A percentile compares a stretch with the other conserved stretches of the same genome.
Conservation (phyloP, 2,329 filamentous ascomycete genomes). For the Diaporthe sp. region DNA sequence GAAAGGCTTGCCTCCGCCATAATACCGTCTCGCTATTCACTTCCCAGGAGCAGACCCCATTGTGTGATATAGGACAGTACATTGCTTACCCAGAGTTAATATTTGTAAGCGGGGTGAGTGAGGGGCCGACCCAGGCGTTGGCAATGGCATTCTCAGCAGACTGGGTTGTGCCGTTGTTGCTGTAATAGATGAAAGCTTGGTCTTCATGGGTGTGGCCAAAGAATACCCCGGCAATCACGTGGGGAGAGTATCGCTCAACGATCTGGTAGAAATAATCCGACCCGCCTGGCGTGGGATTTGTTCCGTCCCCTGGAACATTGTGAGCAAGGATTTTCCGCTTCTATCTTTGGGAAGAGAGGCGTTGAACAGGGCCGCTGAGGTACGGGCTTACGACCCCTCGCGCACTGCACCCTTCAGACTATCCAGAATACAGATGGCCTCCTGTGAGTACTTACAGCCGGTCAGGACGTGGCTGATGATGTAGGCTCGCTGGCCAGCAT, state of each 20-base stretch:
- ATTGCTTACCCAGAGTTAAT: slow-evolving; percentile 52
- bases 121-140: slow-evolving; percentile 58
- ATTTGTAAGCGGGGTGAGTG: slow-evolving; percentile 63
- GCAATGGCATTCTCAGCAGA: slow-evolving; percentile 53
- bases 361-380: too few relatives aligned
- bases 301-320: slow-evolving; percentile 55
- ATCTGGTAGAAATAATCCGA: slow-evolving; percentile 58
- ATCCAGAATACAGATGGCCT: too few relatives aligned
- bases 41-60: neutral
- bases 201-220: slow-evolving; percentile 60
- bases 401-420: neutral
- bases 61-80: neutral
- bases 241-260: slow-evolving; percentile 58
- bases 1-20: neutral
- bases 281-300: slow-evolving; percentile 63
- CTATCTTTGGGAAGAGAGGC: neutral
- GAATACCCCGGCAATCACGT: slow-evolving; percentile 59
- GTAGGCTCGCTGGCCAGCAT: slow-evolving; percentile 56
- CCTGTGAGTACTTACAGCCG: slow-evolving; percentile 55
- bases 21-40: neutral
- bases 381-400: too few relatives aligned
- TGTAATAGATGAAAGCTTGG: slow-evolving; percentile 60
- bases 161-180: slow-evolving; percentile 63
- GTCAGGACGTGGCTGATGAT: slow-evolving; percentile 64
- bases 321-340: neutral